Conservation (phyloP, 2,329 filamentous ascomycete species). For the Taxawa tesnikishii region DNA sequence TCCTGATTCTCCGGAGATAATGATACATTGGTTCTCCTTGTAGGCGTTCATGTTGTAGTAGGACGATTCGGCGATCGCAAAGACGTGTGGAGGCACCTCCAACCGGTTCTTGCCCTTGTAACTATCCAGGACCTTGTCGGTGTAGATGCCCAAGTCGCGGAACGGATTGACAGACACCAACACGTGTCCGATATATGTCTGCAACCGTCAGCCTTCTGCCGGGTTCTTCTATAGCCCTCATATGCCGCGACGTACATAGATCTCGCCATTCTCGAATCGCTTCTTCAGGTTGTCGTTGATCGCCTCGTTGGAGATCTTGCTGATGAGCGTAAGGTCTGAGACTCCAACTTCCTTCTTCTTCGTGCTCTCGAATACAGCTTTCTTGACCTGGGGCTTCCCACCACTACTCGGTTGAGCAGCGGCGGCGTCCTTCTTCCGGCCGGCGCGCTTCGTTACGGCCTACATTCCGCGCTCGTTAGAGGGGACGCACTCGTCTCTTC, state of each 20-base stretch:
- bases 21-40: conserved; percentile 97
- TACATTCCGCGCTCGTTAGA: conserved; percentile 14
- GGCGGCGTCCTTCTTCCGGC: conserved; percentile 42
- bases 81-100: conserved; percentile 79
- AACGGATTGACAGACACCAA: conserved; percentile 98
- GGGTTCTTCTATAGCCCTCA: too few relatives aligned
- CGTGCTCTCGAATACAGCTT: conserved; percentile 86
- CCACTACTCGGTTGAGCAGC: conserved; percentile 25
- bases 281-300: conserved; percentile 99
- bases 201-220: too few relatives aligned
- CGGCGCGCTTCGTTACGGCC: conserved; percentile 46
- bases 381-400: conserved; percentile 65
- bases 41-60: conserved; percentile 99
- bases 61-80: conserved; percentile 86
- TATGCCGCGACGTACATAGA: conserved; percentile 60
- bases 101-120: conserved; percentile 96
- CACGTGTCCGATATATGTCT: conserved; percentile 97
- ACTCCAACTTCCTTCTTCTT: conserved; percentile 99
- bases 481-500: background rate
- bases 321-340: conserved; percentile 91
- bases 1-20: conserved; percentile 96
- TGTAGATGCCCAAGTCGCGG: conserved; percentile 91
- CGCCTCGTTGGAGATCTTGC: conserved; percentile 97
- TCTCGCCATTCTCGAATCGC: conserved; percentile 92
- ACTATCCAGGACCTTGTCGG: conserved; percentile 80